Conservation (phyloP, 805 yeast species). For the Candida saitoana region DNA sequence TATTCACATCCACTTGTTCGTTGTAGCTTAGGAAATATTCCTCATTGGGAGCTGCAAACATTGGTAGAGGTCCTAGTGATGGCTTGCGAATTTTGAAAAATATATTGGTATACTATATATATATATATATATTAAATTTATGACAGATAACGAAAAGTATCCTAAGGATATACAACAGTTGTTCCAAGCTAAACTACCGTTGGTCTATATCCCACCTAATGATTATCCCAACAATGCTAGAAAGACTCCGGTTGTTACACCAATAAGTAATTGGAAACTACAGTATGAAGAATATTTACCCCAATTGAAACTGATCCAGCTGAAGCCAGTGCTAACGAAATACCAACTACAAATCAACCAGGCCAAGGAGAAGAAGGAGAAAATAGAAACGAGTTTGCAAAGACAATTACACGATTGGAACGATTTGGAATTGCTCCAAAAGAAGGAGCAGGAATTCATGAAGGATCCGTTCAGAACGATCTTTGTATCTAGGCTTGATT, state of each 20-base stretch:
- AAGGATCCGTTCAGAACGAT: conserved; percentile 74
- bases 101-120: not conserved
- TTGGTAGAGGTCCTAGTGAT: not conserved
- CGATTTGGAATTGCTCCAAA: conserved; percentile 25
- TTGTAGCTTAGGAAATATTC: conserved; percentile 16
- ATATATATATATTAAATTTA: not conserved
- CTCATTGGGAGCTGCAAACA: not conserved
- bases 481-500: conserved; percentile 71
- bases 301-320: not conserved
- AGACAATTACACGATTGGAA: conserved; percentile 32
- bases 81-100: not conserved
- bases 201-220: conserved; percentile 43
- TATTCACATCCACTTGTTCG: conserved; percentile 23
- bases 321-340: not conserved
- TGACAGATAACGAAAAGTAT: conserved; percentile 24
- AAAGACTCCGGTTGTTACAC: conserved; percentile 43
- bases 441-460: conserved; percentile 25
- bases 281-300: conserved; percentile 23
- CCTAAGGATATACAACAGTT: conserved; percentile 45
- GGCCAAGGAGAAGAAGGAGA: conserved; percentile 9
- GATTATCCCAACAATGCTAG: conserved; percentile 50
- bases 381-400: conserved; percentile 11
- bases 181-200: conserved; percentile 56
- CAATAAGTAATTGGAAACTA: conserved; percentile 35
- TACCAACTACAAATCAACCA: conserved; percentile 2